Evolutionary conservation across 2,329 filamentous ascomycete genomes (phyloP).

Genomic region (Orbilia blumenaviensis): DNA sequence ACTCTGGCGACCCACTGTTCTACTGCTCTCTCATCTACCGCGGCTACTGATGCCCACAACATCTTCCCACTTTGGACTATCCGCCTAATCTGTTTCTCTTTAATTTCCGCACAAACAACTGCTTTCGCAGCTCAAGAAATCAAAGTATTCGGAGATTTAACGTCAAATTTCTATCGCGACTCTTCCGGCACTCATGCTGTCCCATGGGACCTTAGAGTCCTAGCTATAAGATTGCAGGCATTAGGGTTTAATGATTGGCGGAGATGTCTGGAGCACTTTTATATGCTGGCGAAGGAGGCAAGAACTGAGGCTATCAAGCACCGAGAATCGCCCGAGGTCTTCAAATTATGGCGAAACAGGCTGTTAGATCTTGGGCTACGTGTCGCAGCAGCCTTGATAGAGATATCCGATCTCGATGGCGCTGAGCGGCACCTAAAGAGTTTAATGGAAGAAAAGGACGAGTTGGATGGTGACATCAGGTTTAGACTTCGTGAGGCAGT

Average conservation of each 20-base stretch:
- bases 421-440: conserved; percentile 77
- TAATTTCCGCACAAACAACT: conserved; percentile 57
- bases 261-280: conserved; percentile 86
- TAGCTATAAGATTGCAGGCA: conserved; percentile 83
- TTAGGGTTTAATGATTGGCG: conserved; percentile 85
- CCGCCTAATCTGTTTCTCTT: conserved; percentile 70
- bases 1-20: conserved; percentile 75
- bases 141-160: conserved; percentile 70
- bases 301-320: conserved; percentile 69
- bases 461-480: conserved; percentile 24
- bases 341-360: conserved; percentile 74
- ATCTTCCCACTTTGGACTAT: conserved; percentile 60
- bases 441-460: conserved; percentile 61
- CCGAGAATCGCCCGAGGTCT: conserved; percentile 65
- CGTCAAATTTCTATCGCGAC: conserved; percentile 68
- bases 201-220: conserved; percentile 85
- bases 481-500: conserved; percentile 45
- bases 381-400: conserved; percentile 74
- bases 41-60: conserved; percentile 61
- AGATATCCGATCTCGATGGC: conserved; percentile 87
- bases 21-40: conserved; percentile 59
- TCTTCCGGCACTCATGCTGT: conserved; percentile 72
- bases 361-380: conserved; percentile 78
- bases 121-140: conserved; percentile 69
- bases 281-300: conserved; percentile 84